These are phyloP conservation scores for Skeletonema menzelii DNA, from an alignment of 108 stramenopile species.

Conservation along the genomic window DNA sequence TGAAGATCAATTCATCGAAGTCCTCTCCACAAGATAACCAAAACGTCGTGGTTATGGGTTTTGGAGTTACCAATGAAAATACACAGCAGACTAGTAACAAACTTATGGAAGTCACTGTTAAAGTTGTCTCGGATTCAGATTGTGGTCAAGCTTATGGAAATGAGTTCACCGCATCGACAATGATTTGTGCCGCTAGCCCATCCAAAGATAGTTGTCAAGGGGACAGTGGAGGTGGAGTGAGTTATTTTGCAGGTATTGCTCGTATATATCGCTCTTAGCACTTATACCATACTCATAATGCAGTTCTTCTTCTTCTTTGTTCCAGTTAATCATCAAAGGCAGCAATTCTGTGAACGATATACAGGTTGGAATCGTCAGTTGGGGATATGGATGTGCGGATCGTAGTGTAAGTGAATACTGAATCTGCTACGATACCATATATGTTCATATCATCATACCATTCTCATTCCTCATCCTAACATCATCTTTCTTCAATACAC, in stretches of 20 bases:
- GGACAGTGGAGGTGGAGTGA: neutral
- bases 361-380: neutral
- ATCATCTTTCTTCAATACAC: too few relatives aligned
- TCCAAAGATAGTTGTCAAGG: neutral
- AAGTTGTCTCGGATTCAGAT: neutral
- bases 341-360: neutral
- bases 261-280: too few relatives aligned
- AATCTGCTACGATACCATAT: too few relatives aligned
- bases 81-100: neutral
- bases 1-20: neutral
- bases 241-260: neutral
- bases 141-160: neutral
- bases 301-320: too few relatives aligned
- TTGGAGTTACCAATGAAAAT: conserved; percentile 3
- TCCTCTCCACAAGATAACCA: neutral
- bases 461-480: too few relatives aligned
- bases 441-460: too few relatives aligned
- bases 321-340: neutral
- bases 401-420: neutral
- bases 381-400: neutral
- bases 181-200: neutral
- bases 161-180: neutral
- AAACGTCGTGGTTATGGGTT: conserved; percentile 4
- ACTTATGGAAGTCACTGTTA: neutral
- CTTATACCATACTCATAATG: too few relatives aligned